A percentile compares a stretch with the other conserved stretches of the same genome.
phyloP scores from a whole-genome alignment of 805 yeast genomes.

The Cyberlindnera euphorbiiphila region DNA sequence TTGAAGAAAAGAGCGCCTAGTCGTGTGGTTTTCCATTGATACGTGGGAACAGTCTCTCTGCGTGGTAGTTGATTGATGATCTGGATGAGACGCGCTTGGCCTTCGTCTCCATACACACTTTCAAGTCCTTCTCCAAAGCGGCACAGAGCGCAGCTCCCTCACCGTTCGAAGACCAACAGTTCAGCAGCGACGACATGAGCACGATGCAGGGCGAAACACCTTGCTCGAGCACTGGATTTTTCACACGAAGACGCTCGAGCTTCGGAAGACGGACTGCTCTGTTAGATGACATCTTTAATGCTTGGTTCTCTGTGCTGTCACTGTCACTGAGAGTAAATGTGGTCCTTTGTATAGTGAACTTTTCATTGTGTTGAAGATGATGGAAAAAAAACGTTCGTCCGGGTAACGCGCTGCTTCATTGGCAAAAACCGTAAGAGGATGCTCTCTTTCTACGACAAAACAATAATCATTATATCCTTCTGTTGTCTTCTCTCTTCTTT shows the following conservation, averaged over 20 bases:
- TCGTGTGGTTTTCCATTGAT: constrained; percentile 48
- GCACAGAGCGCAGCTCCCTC: constrained; percentile 72
- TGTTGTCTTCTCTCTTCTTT: no score
- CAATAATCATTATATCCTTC: no score
- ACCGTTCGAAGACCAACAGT: constrained; percentile 96
- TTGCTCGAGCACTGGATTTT: constrained; percentile 53
- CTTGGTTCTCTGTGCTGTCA: neutral
- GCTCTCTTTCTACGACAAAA: no score
- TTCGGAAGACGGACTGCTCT: constrained; percentile 58
- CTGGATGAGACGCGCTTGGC: constrained; percentile 27
- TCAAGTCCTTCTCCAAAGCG: constrained; percentile 62
- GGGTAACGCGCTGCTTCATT: neutral
- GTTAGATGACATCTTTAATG: constrained; percentile 31
- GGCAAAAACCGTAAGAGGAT: no score
- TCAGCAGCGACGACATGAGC: constrained; percentile 76
- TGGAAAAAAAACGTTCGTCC: neutral
- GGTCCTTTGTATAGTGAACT: neutral
- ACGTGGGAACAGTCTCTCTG: constrained; percentile 45
- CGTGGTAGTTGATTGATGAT: constrained; percentile 50
- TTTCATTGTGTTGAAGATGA: constrained; percentile 1
- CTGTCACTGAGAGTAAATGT: neutral
- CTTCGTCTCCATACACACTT: constrained; percentile 59
- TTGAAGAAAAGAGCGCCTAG: constrained; percentile 10
- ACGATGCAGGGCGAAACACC: constrained; percentile 74
- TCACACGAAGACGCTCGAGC: constrained; percentile 67